Evolutionary conservation across 1,284 basidiomycete species (phyloP).

Genomic region (Ustilago lituana): DNA sequence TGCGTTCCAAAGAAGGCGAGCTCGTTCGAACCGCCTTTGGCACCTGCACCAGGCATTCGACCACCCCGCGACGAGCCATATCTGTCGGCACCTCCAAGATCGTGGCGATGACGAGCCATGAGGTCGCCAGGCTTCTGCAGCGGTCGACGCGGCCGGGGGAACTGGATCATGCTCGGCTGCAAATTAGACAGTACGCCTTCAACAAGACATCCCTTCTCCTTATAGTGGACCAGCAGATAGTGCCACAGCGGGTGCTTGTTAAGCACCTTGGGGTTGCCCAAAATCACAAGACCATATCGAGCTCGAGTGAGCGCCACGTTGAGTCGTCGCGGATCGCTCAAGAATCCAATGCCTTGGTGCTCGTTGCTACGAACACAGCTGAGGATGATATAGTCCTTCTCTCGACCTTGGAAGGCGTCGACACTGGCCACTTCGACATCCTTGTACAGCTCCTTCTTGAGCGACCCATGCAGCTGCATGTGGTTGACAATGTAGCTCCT

Average conservation of each 20-base stretch:
- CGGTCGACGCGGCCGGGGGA: slow-evolving; percentile 69
- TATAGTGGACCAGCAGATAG: slow-evolving; percentile 97
- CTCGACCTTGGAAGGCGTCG: slow-evolving; percentile 98
- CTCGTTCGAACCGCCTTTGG: slow-evolving; percentile 73
- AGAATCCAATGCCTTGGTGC: slow-evolving; percentile 98
- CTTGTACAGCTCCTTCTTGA: slow-evolving; percentile 99
- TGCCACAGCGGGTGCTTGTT: slow-evolving; percentile 93
- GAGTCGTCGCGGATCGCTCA: slow-evolving; percentile 94
- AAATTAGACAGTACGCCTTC: slow-evolving; percentile 96
- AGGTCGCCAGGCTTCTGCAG: slow-evolving; percentile 63
- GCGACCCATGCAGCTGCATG: slow-evolving; percentile 97
- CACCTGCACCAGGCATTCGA: slow-evolving; percentile 8
- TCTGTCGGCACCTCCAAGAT: slow-evolving; percentile 24
- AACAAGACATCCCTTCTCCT: slow-evolving; percentile 91
- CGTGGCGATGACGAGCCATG: slow-evolving; percentile 57
- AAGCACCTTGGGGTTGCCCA: slow-evolving; percentile 97
- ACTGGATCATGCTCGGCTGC: slow-evolving; percentile 98
- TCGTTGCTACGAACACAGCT: slow-evolving; percentile 99
- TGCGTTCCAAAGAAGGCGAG: slow-evolving; percentile 93
- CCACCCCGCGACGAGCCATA: slow-evolving; percentile 12
- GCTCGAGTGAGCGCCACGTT: slow-evolving; percentile 97
- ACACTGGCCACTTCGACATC: slow-evolving; percentile 99
- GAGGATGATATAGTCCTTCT: slow-evolving; percentile 99
- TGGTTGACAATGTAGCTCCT: slow-evolving; percentile 98
- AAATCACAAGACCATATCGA: slow-evolving; percentile 96